Evolutionary conservation across 352 stramenopile genomes (phyloP), one percentile per base, ranked within the genome.

Genomic region (Plasmopara halstedii): DNA sequence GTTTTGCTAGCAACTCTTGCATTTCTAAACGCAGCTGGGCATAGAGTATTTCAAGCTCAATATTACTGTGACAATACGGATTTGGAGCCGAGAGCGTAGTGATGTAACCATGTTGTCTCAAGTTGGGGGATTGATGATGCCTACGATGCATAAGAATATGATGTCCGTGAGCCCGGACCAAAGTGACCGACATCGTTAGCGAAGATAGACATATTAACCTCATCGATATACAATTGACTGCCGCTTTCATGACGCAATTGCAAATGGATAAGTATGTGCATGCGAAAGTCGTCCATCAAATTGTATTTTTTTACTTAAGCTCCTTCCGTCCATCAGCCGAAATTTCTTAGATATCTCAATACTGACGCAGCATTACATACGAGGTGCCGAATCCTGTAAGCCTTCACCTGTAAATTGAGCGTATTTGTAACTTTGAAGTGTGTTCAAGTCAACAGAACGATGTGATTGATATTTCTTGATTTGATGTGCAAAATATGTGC

Each of bases 201-300:
- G 37, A 63, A 36, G 40, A 15, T 9, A 51, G 26, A n/a, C 29
- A 14, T 20, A 48, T 34, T 39, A 42, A 51, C 14, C 43, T 38
- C 54, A 63, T 63, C 21, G 31, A 34, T 33, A 33, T 15, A 18
- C 47, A 38, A 31, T 22, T 33, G 27, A 38, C 31, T 60, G 52
- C 35, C 41, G 42, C 47, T 50, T 50, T 43, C 47, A 47, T 57
- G 53, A 62, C 54, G 48, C 54, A 63, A 55, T 51, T 40, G 50
- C 15, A n/a, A 58, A 63, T 58, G 49, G 29, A 40, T 36, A 15
- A 21, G 32, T n/a, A 35, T 29, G 29, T 35, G 10, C 11, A 5
- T 23, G 38, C 38, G 19, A 33, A 22, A 31, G 6, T 6, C 11
- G 17, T 38, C 11, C 15, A 19, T 32, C 38, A 4, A 6, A 14